Evolutionary conservation across 2,329 filamentous ascomycete genomes (phyloP).

Genomic region (Byssochlamys sp.): DNA sequence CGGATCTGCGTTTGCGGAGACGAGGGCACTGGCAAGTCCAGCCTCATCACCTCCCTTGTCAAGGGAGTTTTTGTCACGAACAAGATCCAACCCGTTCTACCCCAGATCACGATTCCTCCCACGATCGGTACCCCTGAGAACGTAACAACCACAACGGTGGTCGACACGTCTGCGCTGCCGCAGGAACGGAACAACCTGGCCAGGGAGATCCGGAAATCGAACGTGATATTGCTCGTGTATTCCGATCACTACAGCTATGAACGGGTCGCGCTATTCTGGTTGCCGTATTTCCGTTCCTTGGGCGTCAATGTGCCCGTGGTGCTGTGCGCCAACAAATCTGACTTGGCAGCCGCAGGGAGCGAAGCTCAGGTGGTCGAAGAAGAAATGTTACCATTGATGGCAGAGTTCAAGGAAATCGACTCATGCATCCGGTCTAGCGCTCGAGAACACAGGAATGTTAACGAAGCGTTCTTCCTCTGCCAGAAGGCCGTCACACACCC

Average conservation of each 20-base stretch:
- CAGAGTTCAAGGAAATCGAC: constrained; percentile 96
- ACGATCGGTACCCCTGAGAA: constrained; percentile 89
- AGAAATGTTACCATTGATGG: constrained; percentile 97
- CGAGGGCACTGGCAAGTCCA: constrained; percentile 88
- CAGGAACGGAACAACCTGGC: constrained; percentile 83
- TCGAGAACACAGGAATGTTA: constrained; percentile 83
- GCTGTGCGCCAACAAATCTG: constrained; percentile 94
- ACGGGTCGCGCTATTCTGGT: constrained; percentile 91
- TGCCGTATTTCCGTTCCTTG: constrained; percentile 92
- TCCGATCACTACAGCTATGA: constrained; percentile 99
- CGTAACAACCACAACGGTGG: constrained; percentile 82
- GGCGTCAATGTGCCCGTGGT: constrained; percentile 98
- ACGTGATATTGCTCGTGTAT: constrained; percentile 93
- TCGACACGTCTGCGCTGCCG: constrained; percentile 90
- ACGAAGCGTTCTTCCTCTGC: constrained; percentile 93
- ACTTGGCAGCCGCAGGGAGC: constrained; percentile 63
- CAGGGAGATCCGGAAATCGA: constrained; percentile 91
- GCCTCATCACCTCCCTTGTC: constrained; percentile 85
- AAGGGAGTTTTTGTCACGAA: constrained; percentile 93
- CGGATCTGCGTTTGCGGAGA: constrained; percentile 95
- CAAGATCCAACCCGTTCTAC: constrained; percentile 89
- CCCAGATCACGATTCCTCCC: constrained; percentile 88
- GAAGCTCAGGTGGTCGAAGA: constrained; percentile 83
- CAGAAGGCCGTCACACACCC: constrained; percentile 97
- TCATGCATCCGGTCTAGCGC: constrained; percentile 93